A percentile compares a stretch with the other conserved stretches of the same genome.
These are phyloP conservation scores for Talaromyces trachyspermus DNA, from an alignment of 495 filamentous ascomycete genomes.

Conservation along the genomic window DNA sequence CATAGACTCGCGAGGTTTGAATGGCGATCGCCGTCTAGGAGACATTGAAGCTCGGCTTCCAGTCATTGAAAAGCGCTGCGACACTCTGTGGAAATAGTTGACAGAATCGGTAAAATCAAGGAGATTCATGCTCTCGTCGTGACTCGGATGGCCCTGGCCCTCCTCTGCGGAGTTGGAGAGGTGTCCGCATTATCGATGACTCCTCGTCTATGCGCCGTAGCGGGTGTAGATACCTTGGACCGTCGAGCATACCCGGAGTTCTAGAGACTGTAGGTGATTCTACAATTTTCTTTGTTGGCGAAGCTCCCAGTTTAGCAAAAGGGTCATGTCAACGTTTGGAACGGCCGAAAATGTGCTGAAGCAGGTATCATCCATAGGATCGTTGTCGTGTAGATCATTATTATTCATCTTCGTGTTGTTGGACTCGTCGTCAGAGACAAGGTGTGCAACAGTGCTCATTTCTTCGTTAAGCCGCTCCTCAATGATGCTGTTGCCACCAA, in stretches of 20 bases:
- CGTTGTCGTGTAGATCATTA: constrained; percentile 24
- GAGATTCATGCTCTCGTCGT: constrained; percentile 62
- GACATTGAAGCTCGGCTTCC: constrained; percentile 29
- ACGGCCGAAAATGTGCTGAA: constrained; percentile 83
- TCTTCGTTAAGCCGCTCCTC: constrained; percentile 37
- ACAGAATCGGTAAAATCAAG: constrained; percentile 85
- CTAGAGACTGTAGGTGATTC: constrained; percentile 15
- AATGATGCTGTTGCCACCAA: constrained; percentile 28
- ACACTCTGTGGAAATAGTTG: constrained; percentile 38
- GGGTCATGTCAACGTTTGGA: constrained; percentile 70
- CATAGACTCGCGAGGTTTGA: constrained; percentile 27
- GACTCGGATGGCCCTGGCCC: constrained; percentile 22
- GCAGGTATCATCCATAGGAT: constrained; percentile 65
- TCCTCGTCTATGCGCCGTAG: constrained; percentile 23
- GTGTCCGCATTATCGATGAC: not conserved
- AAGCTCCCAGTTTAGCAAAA: constrained; percentile 65
- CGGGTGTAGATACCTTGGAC: constrained; percentile 28
- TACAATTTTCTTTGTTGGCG: constrained; percentile 38
- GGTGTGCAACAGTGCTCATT: constrained; percentile 35
- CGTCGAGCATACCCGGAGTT: constrained; percentile 12
- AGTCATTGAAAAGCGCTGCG: constrained; percentile 29
- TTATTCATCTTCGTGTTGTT: constrained; percentile 9
- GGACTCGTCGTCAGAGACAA: not conserved
- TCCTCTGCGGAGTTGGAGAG: constrained; percentile 53
- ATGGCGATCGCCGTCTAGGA: constrained; percentile 36